Evolutionary conservation across 1,139 yeast species (phyloP).

Genomic region (Pichia terricola): DNA sequence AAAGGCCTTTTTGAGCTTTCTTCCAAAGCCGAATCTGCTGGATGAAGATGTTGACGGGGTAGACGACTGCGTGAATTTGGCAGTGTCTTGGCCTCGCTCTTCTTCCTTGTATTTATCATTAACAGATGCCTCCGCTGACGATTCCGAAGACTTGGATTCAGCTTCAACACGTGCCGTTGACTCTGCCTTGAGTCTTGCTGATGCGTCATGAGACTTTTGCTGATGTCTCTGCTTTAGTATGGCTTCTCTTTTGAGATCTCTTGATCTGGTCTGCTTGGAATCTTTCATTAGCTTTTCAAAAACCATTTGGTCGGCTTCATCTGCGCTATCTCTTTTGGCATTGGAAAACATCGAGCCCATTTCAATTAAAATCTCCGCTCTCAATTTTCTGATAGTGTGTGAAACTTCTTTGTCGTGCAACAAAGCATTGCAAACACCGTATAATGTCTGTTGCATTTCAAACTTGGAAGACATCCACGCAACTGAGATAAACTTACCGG

Average conservation of each 20-base stretch:
- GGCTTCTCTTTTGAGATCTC: slow-evolving; percentile 20
- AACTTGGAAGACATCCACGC: slow-evolving; percentile 76
- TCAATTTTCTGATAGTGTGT: slow-evolving; percentile 39
- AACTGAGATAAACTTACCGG: slow-evolving; percentile 66
- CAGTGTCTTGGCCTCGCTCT: too few relatives aligned
- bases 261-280: slow-evolving; percentile 40
- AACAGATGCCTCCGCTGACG: too few relatives aligned
- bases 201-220: not conserved
- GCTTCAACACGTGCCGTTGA: too few relatives aligned
- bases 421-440: slow-evolving; percentile 54
- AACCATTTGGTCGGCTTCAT: slow-evolving; percentile 64
- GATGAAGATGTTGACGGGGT: not conserved
- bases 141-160: too few relatives aligned
- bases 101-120: too few relatives aligned
- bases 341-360: slow-evolving; percentile 48
- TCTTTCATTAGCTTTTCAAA: slow-evolving; percentile 72
- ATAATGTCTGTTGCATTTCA: slow-evolving; percentile 59
- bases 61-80: too few relatives aligned
- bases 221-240: not conserved
- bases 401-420: slow-evolving; percentile 47
- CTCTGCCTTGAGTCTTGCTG: too few relatives aligned
- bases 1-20: slow-evolving; percentile 8
- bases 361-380: slow-evolving; percentile 52
- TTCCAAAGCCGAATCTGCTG: slow-evolving; percentile 6
- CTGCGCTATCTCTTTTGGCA: slow-evolving; percentile 56